phyloP scores from a whole-genome alignment of 345 rosid species.

The Gossypium stocksii region DNA sequence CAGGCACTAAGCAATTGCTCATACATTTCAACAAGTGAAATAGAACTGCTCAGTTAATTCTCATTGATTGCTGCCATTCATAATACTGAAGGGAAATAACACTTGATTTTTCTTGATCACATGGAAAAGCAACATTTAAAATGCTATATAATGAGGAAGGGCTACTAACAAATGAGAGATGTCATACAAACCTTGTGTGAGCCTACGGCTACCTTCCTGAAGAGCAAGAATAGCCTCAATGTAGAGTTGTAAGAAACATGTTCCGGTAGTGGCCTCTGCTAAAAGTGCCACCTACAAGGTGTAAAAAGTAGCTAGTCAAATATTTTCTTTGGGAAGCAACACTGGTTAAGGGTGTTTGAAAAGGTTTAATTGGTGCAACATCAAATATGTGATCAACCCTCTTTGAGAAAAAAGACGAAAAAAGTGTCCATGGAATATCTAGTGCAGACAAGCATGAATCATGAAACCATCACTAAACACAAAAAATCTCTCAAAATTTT shows the following conservation, averaged over 20 bases:
- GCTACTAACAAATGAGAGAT: neutral
- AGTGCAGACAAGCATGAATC: neutral
- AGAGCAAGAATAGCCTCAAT: slow-evolving; percentile 83
- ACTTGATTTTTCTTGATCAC: neutral
- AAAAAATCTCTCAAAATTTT: neutral
- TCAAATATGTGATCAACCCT: neutral
- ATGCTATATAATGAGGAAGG: neutral
- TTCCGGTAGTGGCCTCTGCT: slow-evolving; percentile 77
- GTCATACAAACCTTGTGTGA: slow-evolving; percentile 51
- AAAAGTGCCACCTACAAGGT: slow-evolving; percentile 86
- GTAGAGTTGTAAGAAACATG: slow-evolving; percentile 79
- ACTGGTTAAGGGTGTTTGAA: slow-evolving; percentile 10
- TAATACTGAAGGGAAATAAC: neutral
- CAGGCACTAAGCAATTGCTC: neutral
- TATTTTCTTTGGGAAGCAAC: neutral
- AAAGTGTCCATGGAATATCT: neutral
- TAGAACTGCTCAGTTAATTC: neutral
- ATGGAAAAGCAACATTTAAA: neutral
- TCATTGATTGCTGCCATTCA: neutral
- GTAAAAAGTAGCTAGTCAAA: slow-evolving; percentile 11
- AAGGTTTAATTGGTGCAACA: neutral
- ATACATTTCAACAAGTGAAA: slow-evolving; percentile 4
- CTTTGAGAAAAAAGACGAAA: neutral
- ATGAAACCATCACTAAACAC: neutral
- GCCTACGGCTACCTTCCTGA: slow-evolving; percentile 67